A percentile compares a stretch with the other conserved stretches of the same genome.
Conservation (phyloP, 306 rosid species). For the Chamaecrista fasciculata region DNA sequence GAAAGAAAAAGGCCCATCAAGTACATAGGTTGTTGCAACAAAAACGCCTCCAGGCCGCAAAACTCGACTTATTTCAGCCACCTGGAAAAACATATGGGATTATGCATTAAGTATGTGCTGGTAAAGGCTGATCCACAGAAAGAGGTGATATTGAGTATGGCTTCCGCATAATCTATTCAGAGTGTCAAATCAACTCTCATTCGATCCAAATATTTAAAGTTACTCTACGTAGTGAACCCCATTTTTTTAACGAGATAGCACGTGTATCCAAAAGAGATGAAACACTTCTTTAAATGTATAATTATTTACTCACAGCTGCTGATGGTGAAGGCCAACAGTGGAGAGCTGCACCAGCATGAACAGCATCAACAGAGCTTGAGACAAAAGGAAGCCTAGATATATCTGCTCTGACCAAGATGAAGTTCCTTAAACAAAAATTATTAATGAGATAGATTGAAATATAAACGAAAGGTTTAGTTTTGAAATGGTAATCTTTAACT, state of each 20-base stretch:
- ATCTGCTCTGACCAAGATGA: conserved; percentile 83
- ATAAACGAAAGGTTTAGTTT: conserved; percentile 7
- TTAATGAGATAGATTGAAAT: conserved; percentile 24
- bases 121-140: conserved; percentile 12
- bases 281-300: conserved; percentile 12
- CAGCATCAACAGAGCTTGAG: conserved; percentile 82
- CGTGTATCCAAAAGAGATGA: conserved; percentile 16
- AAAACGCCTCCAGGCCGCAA: conserved; percentile 91
- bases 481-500: neutral
- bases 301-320: conserved; percentile 63
- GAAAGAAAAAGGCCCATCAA: conserved; percentile 59
- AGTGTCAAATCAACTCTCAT: conserved; percentile 16
- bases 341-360: conserved; percentile 95
- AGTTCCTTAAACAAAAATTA: conserved; percentile 44
- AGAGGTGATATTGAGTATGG: neutral
- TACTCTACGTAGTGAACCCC: too few species aligned
- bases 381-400: conserved; percentile 88
- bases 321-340: conserved; percentile 98
- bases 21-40: conserved; percentile 74
- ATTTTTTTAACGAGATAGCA: neutral
- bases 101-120: neutral
- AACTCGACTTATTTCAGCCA: conserved; percentile 85
- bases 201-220: too few species aligned
- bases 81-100: conserved; percentile 46
- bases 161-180: conserved; percentile 3